Conservation (phyloP, 31 red algal genomes). For the Bonnemaisonia californica region DNA sequence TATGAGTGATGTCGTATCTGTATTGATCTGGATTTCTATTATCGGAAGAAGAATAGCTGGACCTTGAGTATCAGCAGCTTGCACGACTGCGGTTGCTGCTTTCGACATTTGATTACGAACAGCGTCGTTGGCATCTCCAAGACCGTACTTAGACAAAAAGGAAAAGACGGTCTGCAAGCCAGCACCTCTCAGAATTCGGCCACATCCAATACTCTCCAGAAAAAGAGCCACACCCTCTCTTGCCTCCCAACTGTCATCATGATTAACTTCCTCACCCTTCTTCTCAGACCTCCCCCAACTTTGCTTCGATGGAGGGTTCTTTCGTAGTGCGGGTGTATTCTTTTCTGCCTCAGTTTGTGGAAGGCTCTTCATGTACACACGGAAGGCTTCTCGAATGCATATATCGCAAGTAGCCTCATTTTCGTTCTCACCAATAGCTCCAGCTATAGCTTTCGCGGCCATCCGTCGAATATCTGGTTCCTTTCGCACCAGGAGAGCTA, state of each 20-base stretch:
- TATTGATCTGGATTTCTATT: conserved; percentile 85
- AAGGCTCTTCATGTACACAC: conserved; percentile 49
- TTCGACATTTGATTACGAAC: conserved; percentile 68
- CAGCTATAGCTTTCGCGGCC: conserved; percentile 70
- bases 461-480: conserved; percentile 72
- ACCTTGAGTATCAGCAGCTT: conserved; percentile 54
- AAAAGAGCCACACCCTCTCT: conserved; percentile 79
- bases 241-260: conserved; percentile 61
- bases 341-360: conserved; percentile 20
- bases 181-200: conserved; percentile 36
- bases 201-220: conserved; percentile 53
- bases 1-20: background rate
- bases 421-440: conserved; percentile 49
- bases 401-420: conserved; percentile 33
- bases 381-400: conserved; percentile 57
- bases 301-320: conserved; percentile 33
- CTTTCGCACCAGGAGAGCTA: conserved; percentile 40
- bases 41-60: conserved; percentile 73
- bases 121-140: conserved; percentile 78
- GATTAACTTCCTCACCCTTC: background rate
- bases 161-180: conserved; percentile 71
- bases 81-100: conserved; percentile 74
- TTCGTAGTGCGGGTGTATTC: background rate
- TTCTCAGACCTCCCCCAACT: conserved; percentile 27
- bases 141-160: conserved; percentile 73